Percentiles rank a stretch among this genome's conserved stretches.
These are phyloP conservation scores for Erythrophleum ivorense DNA, from an alignment of 331 rosid genomes.

Conservation along the genomic window DNA sequence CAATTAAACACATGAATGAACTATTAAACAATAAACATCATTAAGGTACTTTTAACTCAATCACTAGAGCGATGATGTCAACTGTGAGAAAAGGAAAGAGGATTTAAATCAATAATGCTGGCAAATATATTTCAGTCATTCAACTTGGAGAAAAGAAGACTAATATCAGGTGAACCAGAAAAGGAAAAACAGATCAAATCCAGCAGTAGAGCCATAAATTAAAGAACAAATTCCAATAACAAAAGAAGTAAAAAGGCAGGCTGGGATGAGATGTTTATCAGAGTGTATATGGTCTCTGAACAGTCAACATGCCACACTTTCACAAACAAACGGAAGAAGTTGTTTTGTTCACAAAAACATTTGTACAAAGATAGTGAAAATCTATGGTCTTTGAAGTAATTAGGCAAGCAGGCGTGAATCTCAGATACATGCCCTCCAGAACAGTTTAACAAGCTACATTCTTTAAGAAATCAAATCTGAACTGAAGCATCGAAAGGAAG, in stretches of 20 bases:
- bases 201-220: background rate
- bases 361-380: background rate
- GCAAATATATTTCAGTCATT: background rate
- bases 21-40: background rate
- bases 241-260: background rate
- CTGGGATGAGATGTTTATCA: background rate
- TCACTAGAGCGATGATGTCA: background rate
- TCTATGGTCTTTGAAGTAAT: background rate
- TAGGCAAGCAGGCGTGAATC: background rate
- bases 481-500: background rate
- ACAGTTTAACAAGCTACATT: background rate
- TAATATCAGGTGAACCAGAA: background rate
- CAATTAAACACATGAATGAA: slow-evolving; percentile 35
- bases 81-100: background rate
- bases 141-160: background rate
- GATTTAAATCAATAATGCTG: background rate
- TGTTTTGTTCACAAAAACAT: background rate
- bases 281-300: background rate
- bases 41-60: background rate
- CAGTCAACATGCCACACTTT: background rate
- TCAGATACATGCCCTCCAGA: background rate
- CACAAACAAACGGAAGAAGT: background rate
- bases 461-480: background rate
- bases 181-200: background rate
- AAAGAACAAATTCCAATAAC: background rate